Evolutionary conservation across 768 basidiomycete genomes (phyloP), one percentile per base, ranked within the genome.

Genomic region (Hypsizygus marmoreus): DNA sequence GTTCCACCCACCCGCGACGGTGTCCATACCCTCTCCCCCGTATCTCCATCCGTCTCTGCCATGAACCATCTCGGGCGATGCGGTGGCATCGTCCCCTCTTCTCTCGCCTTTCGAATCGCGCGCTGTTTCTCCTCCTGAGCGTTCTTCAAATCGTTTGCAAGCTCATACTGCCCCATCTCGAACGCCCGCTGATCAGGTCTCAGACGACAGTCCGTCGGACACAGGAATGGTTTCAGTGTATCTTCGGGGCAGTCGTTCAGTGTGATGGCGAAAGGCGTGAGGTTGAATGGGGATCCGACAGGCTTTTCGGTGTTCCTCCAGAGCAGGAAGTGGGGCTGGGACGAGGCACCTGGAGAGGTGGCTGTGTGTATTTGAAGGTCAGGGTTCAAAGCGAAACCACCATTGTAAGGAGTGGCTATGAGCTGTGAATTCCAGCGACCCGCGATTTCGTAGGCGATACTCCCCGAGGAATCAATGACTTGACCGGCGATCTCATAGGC

Each of bases 401-500:
- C 65, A 7, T 79, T 86, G 6, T 81, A 79, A 16, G 80, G 77
- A 8, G 91, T 81, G 14, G 92, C 92, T 42, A 98, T 85, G 26
- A 98, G 82, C 60, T 97, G 95, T 33, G 88, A 89, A 59, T 91
- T 93, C 95, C 95, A 98, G 2, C 93, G 80, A 4, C 95, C 95
- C 0, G 94, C 94, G 37, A 97, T 92, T 46, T 95, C 92, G 67
- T 95, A 90, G 0, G 76, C 81, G 23, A 84, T 71, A 16, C 76
- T 69, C 8, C 88, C 92, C 0, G 68, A 54, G 1, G 78, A 63
- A 58, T 91, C 85, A 47, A 78, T 66, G 16, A 97, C 93, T 30
- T 80, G 77, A 1, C 95, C 95, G 2, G 86, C 88, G 61, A 98
- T 94, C 66, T 98, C 95, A 58, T 78, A 93, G 0, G 94, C 92